These are phyloP conservation scores for Erodium moschatum DNA, from an alignment of 441 rosid genomes.

Conservation along the genomic window DNA sequence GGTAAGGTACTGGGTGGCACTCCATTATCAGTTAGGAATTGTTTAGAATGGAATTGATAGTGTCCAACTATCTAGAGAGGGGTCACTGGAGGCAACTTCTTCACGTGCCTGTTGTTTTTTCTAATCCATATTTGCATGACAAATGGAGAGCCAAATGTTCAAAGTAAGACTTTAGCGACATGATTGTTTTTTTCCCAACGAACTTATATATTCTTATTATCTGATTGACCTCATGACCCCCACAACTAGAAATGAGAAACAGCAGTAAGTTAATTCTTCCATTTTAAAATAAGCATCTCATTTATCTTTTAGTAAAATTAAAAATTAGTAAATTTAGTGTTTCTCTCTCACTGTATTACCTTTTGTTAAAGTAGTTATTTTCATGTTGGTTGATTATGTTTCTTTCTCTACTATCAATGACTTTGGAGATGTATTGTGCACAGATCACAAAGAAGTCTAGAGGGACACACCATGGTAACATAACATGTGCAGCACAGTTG, in stretches of 20 bases:
- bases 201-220: background rate
- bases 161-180: background rate
- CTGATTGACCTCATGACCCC: background rate
- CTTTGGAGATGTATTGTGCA: background rate
- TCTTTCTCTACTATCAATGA: background rate
- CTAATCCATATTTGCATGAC: background rate
- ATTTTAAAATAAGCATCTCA: background rate
- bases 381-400: background rate
- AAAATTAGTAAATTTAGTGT: background rate
- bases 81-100: background rate
- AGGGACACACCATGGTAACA: background rate
- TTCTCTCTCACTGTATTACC: background rate
- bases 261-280: background rate
- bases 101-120: slow-evolving; percentile 7
- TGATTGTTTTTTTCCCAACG: background rate
- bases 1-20: slow-evolving; percentile 15
- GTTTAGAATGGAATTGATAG: slow-evolving; percentile 1
- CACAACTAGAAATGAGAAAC: background rate
- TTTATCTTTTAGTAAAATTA: background rate
- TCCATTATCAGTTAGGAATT: slow-evolving; percentile 3
- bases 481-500: background rate
- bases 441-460: background rate
- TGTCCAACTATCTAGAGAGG: background rate
- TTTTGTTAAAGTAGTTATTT: background rate
- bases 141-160: slow-evolving; percentile 8